These are phyloP conservation scores for Xylaria digitata DNA, from an alignment of 2,329 filamentous ascomycete species.

Conservation along the genomic window DNA sequence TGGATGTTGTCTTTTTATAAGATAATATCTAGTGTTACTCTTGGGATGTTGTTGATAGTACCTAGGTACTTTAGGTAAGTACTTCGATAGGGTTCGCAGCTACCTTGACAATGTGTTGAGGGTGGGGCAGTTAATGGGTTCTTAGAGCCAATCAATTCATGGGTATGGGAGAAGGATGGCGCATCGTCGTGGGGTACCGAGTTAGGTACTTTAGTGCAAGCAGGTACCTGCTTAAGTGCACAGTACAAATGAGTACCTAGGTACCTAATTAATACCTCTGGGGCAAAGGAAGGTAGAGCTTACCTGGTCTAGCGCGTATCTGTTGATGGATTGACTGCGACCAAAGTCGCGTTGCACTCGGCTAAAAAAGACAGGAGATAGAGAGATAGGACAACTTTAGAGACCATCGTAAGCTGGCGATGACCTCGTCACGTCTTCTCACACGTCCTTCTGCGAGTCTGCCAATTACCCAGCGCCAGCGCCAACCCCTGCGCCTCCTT, in stretches of 20 bases:
- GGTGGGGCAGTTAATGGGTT: too few relatives aligned
- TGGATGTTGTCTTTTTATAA: neutral
- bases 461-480: slow-evolving; percentile 17
- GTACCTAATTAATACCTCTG: neutral
- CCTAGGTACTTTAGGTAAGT: neutral
- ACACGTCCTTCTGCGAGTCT: slow-evolving; percentile 7
- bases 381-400: slow-evolving; percentile 10
- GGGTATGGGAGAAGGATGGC: too few relatives aligned
- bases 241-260: neutral
- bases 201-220: neutral
- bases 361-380: slow-evolving; percentile 37
- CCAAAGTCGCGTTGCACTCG: slow-evolving; percentile 38
- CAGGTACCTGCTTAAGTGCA: neutral
- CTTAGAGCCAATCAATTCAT: too few relatives aligned
- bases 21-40: neutral
- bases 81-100: too few relatives aligned
- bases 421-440: slow-evolving; percentile 34
- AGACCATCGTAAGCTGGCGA: slow-evolving; percentile 35
- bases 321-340: slow-evolving; percentile 32
- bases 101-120: too few relatives aligned
- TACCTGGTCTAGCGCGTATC: slow-evolving; percentile 33
- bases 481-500: slow-evolving; percentile 6
- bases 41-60: neutral
- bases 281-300: neutral
- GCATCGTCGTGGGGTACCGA: neutral